Percentiles rank a stretch among this genome's conserved stretches.
phyloP scores from a whole-genome alignment of 805 yeast species.

The Candida dajiaensis region DNA sequence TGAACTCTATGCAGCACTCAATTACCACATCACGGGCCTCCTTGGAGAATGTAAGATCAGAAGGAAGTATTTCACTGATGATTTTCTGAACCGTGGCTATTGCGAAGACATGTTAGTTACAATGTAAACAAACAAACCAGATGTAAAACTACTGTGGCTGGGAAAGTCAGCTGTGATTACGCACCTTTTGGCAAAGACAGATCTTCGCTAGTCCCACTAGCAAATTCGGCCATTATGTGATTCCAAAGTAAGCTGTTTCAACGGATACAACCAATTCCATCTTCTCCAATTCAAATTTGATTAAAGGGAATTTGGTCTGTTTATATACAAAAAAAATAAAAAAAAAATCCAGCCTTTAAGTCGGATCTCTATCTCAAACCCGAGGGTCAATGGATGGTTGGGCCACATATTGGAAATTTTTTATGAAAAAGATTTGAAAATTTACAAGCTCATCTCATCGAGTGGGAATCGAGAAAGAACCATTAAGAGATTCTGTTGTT shows the following conservation, averaged over 20 bases:
- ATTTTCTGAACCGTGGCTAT: conserved; percentile 95
- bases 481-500: neutral
- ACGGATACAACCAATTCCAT: neutral
- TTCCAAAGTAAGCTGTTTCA: neutral
- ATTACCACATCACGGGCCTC: conserved; percentile 94
- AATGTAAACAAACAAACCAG: neutral
- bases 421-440: neutral
- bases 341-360: too few relatives aligned
- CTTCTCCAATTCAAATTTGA: conserved; percentile 1
- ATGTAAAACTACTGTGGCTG: too few relatives aligned
- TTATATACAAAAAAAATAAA: neutral
- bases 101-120: conserved; percentile 21
- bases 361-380: too few relatives aligned
- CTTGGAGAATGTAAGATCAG: conserved; percentile 82
- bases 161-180: too few relatives aligned
- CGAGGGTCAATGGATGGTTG: neutral
- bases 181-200: conserved; percentile 38
- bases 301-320: conserved; percentile 1
- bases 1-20: conserved; percentile 93
- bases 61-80: conserved; percentile 81
- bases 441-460: conserved; percentile 3
- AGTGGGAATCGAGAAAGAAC: neutral
- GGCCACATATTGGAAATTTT: neutral
- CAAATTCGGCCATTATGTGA: conserved; percentile 14
- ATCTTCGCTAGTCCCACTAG: conserved; percentile 26